Conservation (phyloP, 2,329 filamentous ascomycete species). For the Paraconiothyrium brasiliense region DNA sequence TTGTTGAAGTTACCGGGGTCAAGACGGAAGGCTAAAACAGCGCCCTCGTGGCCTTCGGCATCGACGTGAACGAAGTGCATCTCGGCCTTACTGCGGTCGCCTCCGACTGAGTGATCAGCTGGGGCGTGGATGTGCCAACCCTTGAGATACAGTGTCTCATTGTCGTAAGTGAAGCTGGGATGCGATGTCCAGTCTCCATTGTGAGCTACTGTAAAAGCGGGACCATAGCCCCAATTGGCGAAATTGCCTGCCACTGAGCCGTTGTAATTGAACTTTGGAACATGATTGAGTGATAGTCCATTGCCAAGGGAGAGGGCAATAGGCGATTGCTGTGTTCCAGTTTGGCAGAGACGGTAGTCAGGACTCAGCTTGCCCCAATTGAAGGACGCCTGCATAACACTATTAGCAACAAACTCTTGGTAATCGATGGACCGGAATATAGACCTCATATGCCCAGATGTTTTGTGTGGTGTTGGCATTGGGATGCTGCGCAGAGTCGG, state of each 20-base stretch:
- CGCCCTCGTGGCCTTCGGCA: constrained; percentile 52
- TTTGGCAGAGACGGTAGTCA: constrained; percentile 59
- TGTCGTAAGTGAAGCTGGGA: constrained; percentile 57
- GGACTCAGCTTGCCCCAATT: constrained; percentile 53
- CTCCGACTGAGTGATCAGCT: constrained; percentile 59
- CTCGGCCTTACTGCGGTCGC: constrained; percentile 56
- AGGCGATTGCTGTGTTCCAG: constrained; percentile 61
- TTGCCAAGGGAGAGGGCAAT: constrained; percentile 55
- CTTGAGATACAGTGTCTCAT: constrained; percentile 58
- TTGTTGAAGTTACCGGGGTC: constrained; percentile 53
- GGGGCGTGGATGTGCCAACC: constrained; percentile 64
- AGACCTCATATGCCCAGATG: background rate
- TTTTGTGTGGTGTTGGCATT: background rate
- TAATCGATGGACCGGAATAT: background rate
- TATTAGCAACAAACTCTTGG: background rate
- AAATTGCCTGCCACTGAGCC: constrained; percentile 50
- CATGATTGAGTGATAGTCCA: constrained; percentile 54
- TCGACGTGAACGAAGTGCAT: constrained; percentile 61
- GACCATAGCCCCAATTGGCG: constrained; percentile 62
- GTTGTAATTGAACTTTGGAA: constrained; percentile 55
- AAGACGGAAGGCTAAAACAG: constrained; percentile 59
- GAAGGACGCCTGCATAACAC: constrained; percentile 40
- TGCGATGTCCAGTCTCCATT: constrained; percentile 50
- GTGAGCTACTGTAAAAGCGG: constrained; percentile 54
- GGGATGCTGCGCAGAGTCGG: background rate